A percentile compares a stretch with the other conserved stretches of the same genome.
phyloP scores from a whole-genome alignment of 2,329 filamentous ascomycete species.

The Hypoxylon sp. region DNA sequence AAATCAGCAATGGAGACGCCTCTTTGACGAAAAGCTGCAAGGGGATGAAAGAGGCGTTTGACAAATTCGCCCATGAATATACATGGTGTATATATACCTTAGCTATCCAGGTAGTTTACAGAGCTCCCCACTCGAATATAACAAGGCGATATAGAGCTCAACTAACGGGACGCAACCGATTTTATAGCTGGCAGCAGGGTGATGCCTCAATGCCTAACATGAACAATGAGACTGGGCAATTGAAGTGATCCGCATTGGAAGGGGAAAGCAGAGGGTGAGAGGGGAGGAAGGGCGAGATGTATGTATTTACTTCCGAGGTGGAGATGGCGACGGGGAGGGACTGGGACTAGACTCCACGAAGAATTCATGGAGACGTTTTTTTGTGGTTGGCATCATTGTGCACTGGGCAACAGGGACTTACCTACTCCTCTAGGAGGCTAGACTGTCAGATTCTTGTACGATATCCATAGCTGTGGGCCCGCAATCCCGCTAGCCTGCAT shows the following conservation, averaged over 20 bases:
- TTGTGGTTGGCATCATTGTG: constrained; percentile 30
- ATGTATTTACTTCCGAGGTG: constrained; percentile 32
- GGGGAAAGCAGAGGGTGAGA: constrained; percentile 11
- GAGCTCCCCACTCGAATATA: constrained; percentile 13
- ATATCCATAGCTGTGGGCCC: constrained; percentile 20
- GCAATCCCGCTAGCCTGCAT: constrained; percentile 29
- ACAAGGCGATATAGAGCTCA: constrained; percentile 11
- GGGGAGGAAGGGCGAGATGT: constrained; percentile 20
- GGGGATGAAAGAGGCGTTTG: not conserved
- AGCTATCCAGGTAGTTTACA: constrained; percentile 10
- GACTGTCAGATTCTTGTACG: constrained; percentile 11
- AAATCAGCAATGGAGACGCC: not conserved
- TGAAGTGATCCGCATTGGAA: constrained; percentile 27
- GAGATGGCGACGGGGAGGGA: constrained; percentile 26
- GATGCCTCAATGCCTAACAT: constrained; percentile 15
- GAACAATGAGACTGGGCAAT: constrained; percentile 2
- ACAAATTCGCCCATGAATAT: not conserved
- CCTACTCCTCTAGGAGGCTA: constrained; percentile 24
- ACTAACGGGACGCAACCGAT: constrained; percentile 16
- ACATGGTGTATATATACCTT: constrained; percentile 4
- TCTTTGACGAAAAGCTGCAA: not conserved
- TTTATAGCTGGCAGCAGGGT: constrained; percentile 10
- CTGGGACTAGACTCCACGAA: constrained; percentile 16
- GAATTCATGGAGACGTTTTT: constrained; percentile 18
- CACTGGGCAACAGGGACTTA: constrained; percentile 35